Conservation (phyloP, 495 filamentous ascomycete genomes). For the Elasticomyces elasticus region DNA sequence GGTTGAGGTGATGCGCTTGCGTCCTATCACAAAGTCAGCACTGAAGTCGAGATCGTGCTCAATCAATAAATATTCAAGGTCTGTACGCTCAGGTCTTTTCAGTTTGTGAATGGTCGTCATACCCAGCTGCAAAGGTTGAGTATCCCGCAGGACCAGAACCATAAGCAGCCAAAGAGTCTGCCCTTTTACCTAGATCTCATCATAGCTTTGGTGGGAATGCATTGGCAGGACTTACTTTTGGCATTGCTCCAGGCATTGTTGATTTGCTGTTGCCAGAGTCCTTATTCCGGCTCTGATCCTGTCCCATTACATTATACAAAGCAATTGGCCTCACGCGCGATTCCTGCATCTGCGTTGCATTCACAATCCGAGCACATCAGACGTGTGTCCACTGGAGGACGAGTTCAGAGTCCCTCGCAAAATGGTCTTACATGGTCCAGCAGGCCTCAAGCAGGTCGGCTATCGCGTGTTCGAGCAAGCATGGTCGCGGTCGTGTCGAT, state of each 20-base stretch:
- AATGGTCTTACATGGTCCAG: too few species aligned
- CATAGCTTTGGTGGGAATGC: slow-evolving; percentile 28
- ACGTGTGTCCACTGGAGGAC: not conserved
- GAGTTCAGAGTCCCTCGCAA: too few species aligned
- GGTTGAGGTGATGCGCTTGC: not conserved
- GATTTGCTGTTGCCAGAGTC: not conserved
- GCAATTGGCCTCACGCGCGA: not conserved
- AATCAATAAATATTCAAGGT: too few species aligned
- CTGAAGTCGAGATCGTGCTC: not conserved
- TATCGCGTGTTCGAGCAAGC: too few species aligned
- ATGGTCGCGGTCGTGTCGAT: too few species aligned
- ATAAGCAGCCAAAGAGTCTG: slow-evolving; percentile 38
- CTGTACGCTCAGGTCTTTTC: slow-evolving; percentile 44
- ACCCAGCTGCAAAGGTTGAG: slow-evolving; percentile 13
- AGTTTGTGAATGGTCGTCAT: slow-evolving; percentile 33
- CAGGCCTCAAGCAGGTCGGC: too few species aligned
- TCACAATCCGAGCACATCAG: not conserved
- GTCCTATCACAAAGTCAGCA: not conserved
- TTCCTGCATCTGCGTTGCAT: not conserved
- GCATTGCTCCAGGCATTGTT: not conserved
- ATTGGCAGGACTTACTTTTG: not conserved
- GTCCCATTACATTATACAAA: not conserved
- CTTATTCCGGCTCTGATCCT: not conserved
- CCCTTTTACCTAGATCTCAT: slow-evolving; percentile 58
- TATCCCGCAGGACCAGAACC: slow-evolving; percentile 32